These are phyloP conservation scores for Suillus subluteus DNA, from an alignment of 768 basidiomycete genomes.

Conservation along the genomic window DNA sequence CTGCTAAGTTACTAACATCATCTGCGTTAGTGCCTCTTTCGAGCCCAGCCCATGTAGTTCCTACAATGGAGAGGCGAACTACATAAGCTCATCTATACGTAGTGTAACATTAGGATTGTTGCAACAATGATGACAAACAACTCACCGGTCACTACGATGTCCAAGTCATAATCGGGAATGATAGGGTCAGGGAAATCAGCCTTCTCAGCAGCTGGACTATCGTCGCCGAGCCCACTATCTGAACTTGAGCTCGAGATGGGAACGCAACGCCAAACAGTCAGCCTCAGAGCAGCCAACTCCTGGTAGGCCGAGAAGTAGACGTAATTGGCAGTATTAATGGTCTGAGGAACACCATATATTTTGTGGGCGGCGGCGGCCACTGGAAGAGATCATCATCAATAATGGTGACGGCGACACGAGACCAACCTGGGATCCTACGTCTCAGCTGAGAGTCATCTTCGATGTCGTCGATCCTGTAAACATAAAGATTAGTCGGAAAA, in stretches of 20 bases:
- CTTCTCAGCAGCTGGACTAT: conserved; percentile 11
- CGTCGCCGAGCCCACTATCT: conserved; percentile 8
- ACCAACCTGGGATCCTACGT: conserved; percentile 79
- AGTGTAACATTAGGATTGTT: not conserved
- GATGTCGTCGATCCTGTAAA: conserved; percentile 87
- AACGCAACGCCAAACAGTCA: not conserved
- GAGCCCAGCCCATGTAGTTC: too few relatives aligned
- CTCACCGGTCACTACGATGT: conserved; percentile 75
- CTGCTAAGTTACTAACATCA: too few relatives aligned
- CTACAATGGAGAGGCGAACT: too few relatives aligned
- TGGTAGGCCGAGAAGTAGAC: conserved; percentile 94
- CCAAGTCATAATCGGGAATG: conserved; percentile 49
- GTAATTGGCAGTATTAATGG: conserved; percentile 96
- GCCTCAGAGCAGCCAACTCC: conserved; percentile 48
- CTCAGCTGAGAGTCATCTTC: conserved; percentile 89
- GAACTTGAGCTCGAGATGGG: conserved; percentile 5
- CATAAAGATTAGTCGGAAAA: conserved; percentile 4
- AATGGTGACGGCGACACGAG: not conserved
- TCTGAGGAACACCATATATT: conserved; percentile 95
- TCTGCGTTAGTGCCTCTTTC: too few relatives aligned
- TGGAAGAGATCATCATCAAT: conserved; percentile 28
- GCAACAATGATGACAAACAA: conserved; percentile 13
- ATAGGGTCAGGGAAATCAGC: conserved; percentile 23
- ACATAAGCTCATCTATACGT: conserved; percentile 64
- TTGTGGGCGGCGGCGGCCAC: conserved; percentile 99